Base-by-base conservation (phyloP, 2,329 filamentous ascomycete species). In the Xylaria sp. region DNA sequence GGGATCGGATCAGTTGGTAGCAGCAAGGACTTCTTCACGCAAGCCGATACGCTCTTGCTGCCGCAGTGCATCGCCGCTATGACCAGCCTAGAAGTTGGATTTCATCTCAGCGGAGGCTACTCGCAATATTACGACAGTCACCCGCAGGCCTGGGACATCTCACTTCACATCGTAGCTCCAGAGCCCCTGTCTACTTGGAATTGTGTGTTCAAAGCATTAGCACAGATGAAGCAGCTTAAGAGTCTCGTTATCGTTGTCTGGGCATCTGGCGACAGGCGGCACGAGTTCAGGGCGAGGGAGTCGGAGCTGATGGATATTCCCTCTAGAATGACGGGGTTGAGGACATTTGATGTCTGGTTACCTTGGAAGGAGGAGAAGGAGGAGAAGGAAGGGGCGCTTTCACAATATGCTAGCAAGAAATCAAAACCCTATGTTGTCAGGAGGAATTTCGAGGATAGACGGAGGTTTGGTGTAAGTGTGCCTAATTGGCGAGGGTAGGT, bases 41-140 rank as follows among this genome's bases (percentile, higher is more conserved):
- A 70, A 47, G 63, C 66, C 31, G 58, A 69, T 39, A 63, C 53
- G 7, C 63, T 69, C 5, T 45, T 70, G 25, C 58, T 69, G 33
- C 69, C 69, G 10, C 69, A 70, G 38, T 69, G 69, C 55, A 39
- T 64, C 36, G 63, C 53, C 42, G 69, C 58, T 22, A 70, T 70
- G 54, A 66, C 63, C 38, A 70, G 69, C 55, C 63, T 70, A 2
- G 66, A 70, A 17, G 57, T 70, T 27, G 69, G 69, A 15, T 69
- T 70, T 22, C 69, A 70, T 47, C 66, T 70, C 3, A 69, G 66
- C 61, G 69, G 69, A 45, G 69, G 69, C 44, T 65, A 67, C 51
- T 70, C 69, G 38, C 69, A 70, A 29, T 70, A 65, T 27, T 67
- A 69, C 61, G 66, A 69, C 50, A 64, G 56, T 27, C 63, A 68